These are phyloP conservation scores for Coemansia sp. DNA, from an alignment of 192 early-diverging fungal genomes.

Conservation along the genomic window DNA sequence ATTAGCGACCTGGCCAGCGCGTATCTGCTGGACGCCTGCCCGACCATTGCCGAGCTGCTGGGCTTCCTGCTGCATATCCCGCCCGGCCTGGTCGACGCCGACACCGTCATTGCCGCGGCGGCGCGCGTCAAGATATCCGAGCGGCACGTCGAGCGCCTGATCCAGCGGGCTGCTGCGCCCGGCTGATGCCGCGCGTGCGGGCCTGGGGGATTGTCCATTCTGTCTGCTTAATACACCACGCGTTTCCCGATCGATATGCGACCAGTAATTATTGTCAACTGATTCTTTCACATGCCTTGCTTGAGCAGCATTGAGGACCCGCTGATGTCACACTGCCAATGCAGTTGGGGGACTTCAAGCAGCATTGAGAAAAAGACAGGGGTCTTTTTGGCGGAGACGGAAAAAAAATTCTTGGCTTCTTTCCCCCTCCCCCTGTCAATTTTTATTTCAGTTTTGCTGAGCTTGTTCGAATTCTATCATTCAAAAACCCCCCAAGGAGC, in stretches of 20 bases:
- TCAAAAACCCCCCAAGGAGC: too few species aligned
- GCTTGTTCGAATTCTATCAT: too few species aligned
- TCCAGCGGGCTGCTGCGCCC: slow-evolving; percentile 11
- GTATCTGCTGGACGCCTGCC: slow-evolving; percentile 70
- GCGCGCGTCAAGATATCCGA: slow-evolving; percentile 66
- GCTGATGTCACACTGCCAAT: too few species aligned
- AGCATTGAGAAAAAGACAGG: not conserved
- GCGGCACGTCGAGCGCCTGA: slow-evolving; percentile 51
- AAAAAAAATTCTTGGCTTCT: not conserved
- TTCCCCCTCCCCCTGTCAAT: too few species aligned
- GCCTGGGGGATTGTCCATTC: too few species aligned
- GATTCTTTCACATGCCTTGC: too few species aligned
- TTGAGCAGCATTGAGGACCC: too few species aligned
- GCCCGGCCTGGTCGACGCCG: slow-evolving; percentile 38
- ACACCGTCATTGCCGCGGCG: slow-evolving; percentile 64
- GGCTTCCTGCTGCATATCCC: slow-evolving; percentile 79
- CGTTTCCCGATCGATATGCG: too few species aligned
- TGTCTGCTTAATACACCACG: too few species aligned
- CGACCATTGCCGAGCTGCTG: slow-evolving; percentile 69
- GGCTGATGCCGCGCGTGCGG: too few species aligned
- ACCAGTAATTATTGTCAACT: too few species aligned
- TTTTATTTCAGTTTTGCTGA: not conserved
- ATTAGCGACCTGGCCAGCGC: slow-evolving; percentile 63
- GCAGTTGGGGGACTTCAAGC: too few species aligned
- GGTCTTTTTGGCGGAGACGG: not conserved